Evolutionary conservation across 805 yeast genomes (phyloP), one percentile per base, ranked within the genome.

Genomic region (Metschnikowia lochheadii): DNA sequence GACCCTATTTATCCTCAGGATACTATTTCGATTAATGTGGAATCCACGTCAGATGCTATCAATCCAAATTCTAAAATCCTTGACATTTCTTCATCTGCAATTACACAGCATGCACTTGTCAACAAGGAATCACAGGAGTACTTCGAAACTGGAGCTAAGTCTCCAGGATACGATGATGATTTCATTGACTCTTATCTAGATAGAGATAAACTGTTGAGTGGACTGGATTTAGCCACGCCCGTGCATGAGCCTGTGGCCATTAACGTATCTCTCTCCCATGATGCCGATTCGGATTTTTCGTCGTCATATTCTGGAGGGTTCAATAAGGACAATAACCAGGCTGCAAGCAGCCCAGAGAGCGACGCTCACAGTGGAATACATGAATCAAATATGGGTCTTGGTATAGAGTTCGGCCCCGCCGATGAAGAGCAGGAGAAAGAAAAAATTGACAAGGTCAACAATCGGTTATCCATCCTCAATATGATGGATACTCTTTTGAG

Each of bases 131-230:
- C 38, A 10, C 38, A n/a, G 45, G 45, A 32, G n/a, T 42, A 14
- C 7, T 42, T 33, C 31, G 45, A 42, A 33, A 33, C 14, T 13
- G 45, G 38, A 21, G 45, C 45, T n/a, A 42, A 51, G 29, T 55
- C 58, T 20, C 58, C 58, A 6, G 56, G 49, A 8, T 55, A 55
- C 14, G 58, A 49, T 6, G 56, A 48, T 10, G 61, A 56, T 40
- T 54, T 57, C 38, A 38, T 57, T n/a, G 59, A 56, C 17, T 40
- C 59, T 1, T 57, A 57, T 35, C 48, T 56, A 44, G 57, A 54
- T 17, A 26, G 49, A 14, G 40, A 46, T 18, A 52, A 47, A 49
- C 56, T 50, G 17, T 13, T 23, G n/a, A 23, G 23, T 15, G 23
- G 29, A 6, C 49, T 44, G 49, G 23, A 33, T 34, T 32, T 29